Evolutionary conservation across 208 protist species (phyloP), one percentile per base, ranked within the genome.

Genomic region (Herpetomonas samuelpessoai): DNA sequence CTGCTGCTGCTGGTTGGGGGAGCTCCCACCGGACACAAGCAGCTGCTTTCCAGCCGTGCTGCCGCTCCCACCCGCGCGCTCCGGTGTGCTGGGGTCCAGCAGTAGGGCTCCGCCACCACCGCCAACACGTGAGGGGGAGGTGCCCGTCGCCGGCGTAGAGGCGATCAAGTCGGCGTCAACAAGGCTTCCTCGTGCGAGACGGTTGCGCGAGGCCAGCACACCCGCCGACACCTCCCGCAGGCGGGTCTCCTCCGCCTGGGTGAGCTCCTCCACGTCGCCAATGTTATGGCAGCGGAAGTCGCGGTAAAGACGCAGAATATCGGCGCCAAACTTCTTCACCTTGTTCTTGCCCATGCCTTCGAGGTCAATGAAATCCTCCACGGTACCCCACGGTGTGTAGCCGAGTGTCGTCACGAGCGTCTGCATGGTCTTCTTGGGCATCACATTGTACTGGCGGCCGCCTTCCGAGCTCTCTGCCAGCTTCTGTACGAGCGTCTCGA

Each of bases 261-360:
- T 75, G 9, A 95, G 72, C 76, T 88, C 80, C 24, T 65, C 68
- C 12, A 92, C 85, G 39, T 95, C 88, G 30, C 88, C 88, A 63
- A 95, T 88, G 71, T 88, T 72, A 21, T 84, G 54, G 60, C 75
- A 76, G 26, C 88, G 84, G 51, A 95, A 92, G 46, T 79, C 57
- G 21, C 88, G 80, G 65, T 95, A 95, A 1, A 89, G 69, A 0
- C 71, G 60, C 14, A 95, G 62, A 31, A 95, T 88, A 22, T 89
- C 79, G 2, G 66, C 79, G 24, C 88, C 88, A 62, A 90, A 95
- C 65, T 89, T 89, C 58, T 79, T 76, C 53, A 92, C 81, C 71
- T 95, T 95, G 73, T 87, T 88, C 79, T 91, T 92, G 4, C 85
- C 88, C 68, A 95, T 76, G 0, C 88, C 88, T 61, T 92, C 88